Percentiles rank a stretch among this genome's conserved stretches.
These are phyloP conservation scores for Hericium rajendrae DNA, from an alignment of 768 basidiomycete species.

Conservation along the genomic window DNA sequence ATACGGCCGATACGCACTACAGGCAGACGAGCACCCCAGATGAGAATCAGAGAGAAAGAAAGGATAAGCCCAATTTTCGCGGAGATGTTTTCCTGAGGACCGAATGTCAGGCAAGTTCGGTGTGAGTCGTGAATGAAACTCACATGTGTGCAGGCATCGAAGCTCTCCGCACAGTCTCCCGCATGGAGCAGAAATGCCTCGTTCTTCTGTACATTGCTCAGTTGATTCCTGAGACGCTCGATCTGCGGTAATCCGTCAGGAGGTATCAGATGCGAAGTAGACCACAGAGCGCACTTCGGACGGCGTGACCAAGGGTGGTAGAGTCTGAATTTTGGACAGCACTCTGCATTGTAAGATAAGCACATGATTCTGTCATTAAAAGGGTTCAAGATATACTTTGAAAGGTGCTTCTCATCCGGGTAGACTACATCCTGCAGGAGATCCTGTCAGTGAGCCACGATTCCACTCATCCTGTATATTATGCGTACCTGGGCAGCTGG, in stretches of 20 bases:
- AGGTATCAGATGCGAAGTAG: not conserved
- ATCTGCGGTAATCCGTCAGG: slow-evolving; percentile 35
- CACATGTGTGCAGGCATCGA: slow-evolving; percentile 84
- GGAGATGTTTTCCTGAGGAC: slow-evolving; percentile 70
- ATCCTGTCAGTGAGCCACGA: not conserved
- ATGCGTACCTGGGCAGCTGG: not conserved
- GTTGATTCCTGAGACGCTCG: slow-evolving; percentile 72
- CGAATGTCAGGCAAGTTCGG: not conserved
- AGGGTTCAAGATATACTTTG: slow-evolving; percentile 28
- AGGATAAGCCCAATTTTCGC: slow-evolving; percentile 86
- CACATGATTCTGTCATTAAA: not conserved
- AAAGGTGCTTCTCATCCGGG: slow-evolving; percentile 50
- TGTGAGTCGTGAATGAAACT: slow-evolving; percentile 15
- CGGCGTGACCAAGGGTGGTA: slow-evolving; percentile 90
- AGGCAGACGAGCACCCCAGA: slow-evolving; percentile 91
- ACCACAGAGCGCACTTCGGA: slow-evolving; percentile 59
- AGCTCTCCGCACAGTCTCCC: slow-evolving; percentile 96
- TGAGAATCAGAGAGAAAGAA: slow-evolving; percentile 89
- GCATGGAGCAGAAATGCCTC: slow-evolving; percentile 94
- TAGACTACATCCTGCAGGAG: slow-evolving; percentile 55
- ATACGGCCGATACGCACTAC: slow-evolving; percentile 89
- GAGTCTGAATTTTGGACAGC: slow-evolving; percentile 58
- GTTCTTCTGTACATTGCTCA: slow-evolving; percentile 71
- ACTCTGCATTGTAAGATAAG: slow-evolving; percentile 36
- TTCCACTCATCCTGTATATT: too few species aligned